Base-by-base conservation (phyloP, 371 early-diverging fungal genomes). In the Lichtheimia ornata region DNA sequence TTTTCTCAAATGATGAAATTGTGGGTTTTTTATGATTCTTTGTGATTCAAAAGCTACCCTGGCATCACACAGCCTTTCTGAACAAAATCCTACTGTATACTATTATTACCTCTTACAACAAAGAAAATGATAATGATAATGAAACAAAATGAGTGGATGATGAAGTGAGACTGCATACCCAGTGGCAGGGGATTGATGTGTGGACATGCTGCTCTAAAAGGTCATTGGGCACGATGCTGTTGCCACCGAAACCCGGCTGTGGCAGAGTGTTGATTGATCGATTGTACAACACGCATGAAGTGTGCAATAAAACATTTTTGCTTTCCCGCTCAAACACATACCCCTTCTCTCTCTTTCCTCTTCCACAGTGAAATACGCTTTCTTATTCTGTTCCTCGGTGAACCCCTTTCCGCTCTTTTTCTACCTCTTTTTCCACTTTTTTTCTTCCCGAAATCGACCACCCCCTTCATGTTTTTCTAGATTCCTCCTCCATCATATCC, bases 1-100 rank as follows among this genome's bases (percentile, higher is more conserved):
- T 66, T 71, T 64, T 75, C 72, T 70, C 67, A 56, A 13, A 73
- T 76, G 77, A 76, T 76, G 77, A 76, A 76, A 73, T 30, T 65
- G 42, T 66, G 77, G 77, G 77, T 70, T 55, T 27, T 45, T 35
- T 58, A 62, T 69, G 67, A 70, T 75, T 63, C 30, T 51, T 42
- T 63, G 45, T 71, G 72, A 76, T 76, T 76, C 71, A 40, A 67
- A 59, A 52, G 67, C 66, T 64, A 35, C 71, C 77, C 77, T 66
- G 71, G 66, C 57, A 40, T 25, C 45, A 62, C 68, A 56, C 58
- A 59, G 62, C 71, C 67, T 76, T 76, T 76, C 76, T 76, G 73
- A 76, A 62, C 42, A 45, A 17, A 44, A 20, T 43, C n/a, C 15
- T 56, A 41, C 57, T 42, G 40, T n/a, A 14, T 12, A 22, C 17